Evolutionary conservation across 441 rosid species (phyloP).

Genomic region (Croton laevigatus): DNA sequence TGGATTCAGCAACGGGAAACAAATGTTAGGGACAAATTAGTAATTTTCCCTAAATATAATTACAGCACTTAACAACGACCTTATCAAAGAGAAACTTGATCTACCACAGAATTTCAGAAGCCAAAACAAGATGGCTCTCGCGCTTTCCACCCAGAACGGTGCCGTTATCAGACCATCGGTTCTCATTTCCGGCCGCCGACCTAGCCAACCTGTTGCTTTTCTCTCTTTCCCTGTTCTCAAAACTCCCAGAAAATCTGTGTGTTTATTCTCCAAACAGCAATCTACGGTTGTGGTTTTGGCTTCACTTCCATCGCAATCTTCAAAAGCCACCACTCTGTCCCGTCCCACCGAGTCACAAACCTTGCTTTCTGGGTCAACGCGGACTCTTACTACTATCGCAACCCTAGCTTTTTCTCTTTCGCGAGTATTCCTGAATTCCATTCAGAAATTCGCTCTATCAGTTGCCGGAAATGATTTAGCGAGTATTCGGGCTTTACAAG

Average conservation of each 20-base stretch:
- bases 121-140: slow-evolving; percentile 20
- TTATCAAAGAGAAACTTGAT: not conserved
- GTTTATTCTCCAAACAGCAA: not conserved
- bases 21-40: too few species aligned
- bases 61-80: not conserved
- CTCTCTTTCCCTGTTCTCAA: not conserved
- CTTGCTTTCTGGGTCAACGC: slow-evolving; percentile 41
- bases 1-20: too few species aligned
- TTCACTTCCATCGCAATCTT: slow-evolving; percentile 7
- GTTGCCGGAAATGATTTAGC: slow-evolving; percentile 15
- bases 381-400: slow-evolving; percentile 47
- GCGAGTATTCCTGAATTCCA: slow-evolving; percentile 28
- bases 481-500: slow-evolving; percentile 31
- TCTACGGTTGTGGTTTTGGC: slow-evolving; percentile 4
- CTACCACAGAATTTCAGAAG: not conserved
- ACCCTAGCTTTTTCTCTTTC: slow-evolving; percentile 30
- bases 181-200: not conserved
- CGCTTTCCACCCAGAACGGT: slow-evolving; percentile 17
- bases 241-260: not conserved
- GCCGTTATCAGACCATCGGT: not conserved
- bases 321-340: not conserved
- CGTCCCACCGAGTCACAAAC: not conserved
- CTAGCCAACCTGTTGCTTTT: not conserved
- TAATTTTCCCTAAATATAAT: too few species aligned
- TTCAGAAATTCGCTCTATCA: slow-evolving; percentile 33